Evolutionary conservation across 2,329 filamentous ascomycete genomes (phyloP).

Genomic region (Alternaria triticina): DNA sequence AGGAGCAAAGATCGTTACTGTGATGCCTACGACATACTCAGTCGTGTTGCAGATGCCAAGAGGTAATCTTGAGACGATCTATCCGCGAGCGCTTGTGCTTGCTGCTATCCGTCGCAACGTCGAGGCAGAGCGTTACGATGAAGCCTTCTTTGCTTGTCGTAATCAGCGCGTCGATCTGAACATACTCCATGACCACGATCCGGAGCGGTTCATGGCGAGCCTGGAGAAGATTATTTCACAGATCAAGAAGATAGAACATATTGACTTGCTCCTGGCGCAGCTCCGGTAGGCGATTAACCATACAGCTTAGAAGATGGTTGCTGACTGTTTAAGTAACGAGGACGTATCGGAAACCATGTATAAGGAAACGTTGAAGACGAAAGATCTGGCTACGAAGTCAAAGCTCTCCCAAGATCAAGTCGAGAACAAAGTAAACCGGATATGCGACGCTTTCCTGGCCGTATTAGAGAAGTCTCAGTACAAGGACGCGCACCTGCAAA

Average conservation of each 20-base stretch:
- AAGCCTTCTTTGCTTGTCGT: slow-evolving; percentile 85
- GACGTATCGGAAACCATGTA: slow-evolving; percentile 95
- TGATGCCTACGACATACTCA: slow-evolving; percentile 85
- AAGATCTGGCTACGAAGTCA: slow-evolving; percentile 25
- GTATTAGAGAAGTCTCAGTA: slow-evolving; percentile 61
- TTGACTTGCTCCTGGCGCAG: slow-evolving; percentile 90
- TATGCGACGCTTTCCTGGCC: slow-evolving; percentile 84
- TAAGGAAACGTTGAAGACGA: slow-evolving; percentile 73
- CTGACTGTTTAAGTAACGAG: slow-evolving; percentile 66
- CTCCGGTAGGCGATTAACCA: slow-evolving; percentile 64
- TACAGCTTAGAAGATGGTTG: not conserved
- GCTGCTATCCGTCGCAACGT: slow-evolving; percentile 86
- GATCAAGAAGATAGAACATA: slow-evolving; percentile 77
- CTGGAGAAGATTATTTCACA: slow-evolving; percentile 82
- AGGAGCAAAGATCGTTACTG: slow-evolving; percentile 83
- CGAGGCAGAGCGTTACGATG: slow-evolving; percentile 78
- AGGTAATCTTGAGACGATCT: slow-evolving; percentile 95
- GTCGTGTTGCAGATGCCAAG: slow-evolving; percentile 93
- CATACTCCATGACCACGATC: slow-evolving; percentile 92
- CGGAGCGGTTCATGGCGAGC: slow-evolving; percentile 79
- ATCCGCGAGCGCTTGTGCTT: slow-evolving; percentile 87
- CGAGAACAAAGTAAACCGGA: slow-evolving; percentile 76
- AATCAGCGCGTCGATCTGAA: slow-evolving; percentile 98
- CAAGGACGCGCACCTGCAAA: slow-evolving; percentile 75
- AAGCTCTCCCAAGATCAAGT: slow-evolving; percentile 28